These are phyloP conservation scores for Globisporangium apiculatum DNA, from an alignment of 352 stramenopile genomes.

Conservation along the genomic window DNA sequence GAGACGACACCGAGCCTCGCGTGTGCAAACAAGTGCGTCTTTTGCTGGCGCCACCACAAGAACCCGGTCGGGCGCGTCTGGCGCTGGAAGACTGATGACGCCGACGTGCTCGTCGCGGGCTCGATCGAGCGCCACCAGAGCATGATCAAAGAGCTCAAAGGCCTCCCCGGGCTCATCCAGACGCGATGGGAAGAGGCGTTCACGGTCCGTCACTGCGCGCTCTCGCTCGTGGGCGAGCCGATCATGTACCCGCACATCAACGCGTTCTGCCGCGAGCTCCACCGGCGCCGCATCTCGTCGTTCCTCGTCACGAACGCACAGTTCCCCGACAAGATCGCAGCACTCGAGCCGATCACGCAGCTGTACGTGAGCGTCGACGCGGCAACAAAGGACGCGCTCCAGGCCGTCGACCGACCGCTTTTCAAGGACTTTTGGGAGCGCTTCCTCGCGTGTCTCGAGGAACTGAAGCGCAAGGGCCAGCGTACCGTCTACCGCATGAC, in stretches of 20 bases:
- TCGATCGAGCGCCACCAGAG: slow-evolving; percentile 87
- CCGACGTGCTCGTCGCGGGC: slow-evolving; percentile 92
- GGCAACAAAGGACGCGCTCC: slow-evolving; percentile 93
- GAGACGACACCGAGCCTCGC: slow-evolving; percentile 96
- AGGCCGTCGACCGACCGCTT: slow-evolving; percentile 93
- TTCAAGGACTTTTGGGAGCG: slow-evolving; percentile 98
- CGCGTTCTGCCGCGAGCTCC: slow-evolving; percentile 94
- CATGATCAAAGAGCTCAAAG: slow-evolving; percentile 96
- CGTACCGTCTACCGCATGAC: slow-evolving; percentile 96
- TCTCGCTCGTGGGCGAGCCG: slow-evolving; percentile 96
- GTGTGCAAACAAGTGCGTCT: slow-evolving; percentile 98
- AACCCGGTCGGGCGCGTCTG: slow-evolving; percentile 97
- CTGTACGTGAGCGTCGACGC: slow-evolving; percentile 99
- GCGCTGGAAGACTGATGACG: slow-evolving; percentile 97
- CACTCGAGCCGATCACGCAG: slow-evolving; percentile 95
- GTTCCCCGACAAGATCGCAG: slow-evolving; percentile 95
- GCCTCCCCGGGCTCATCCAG: slow-evolving; percentile 92
- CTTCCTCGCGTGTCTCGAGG: slow-evolving; percentile 87
- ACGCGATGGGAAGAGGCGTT: slow-evolving; percentile 94
- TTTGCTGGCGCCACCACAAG: slow-evolving; percentile 99
- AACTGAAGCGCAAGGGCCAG: slow-evolving; percentile 93
- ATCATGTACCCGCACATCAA: slow-evolving; percentile 99
- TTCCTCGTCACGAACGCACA: slow-evolving; percentile 99
- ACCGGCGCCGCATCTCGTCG: slow-evolving; percentile 92
- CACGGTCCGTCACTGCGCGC: slow-evolving; percentile 94